Evolutionary conservation across 2,329 filamentous ascomycete genomes (phyloP), one percentile per base, ranked within the genome.

Genomic region (Phyllosticta paracitricarpa): DNA sequence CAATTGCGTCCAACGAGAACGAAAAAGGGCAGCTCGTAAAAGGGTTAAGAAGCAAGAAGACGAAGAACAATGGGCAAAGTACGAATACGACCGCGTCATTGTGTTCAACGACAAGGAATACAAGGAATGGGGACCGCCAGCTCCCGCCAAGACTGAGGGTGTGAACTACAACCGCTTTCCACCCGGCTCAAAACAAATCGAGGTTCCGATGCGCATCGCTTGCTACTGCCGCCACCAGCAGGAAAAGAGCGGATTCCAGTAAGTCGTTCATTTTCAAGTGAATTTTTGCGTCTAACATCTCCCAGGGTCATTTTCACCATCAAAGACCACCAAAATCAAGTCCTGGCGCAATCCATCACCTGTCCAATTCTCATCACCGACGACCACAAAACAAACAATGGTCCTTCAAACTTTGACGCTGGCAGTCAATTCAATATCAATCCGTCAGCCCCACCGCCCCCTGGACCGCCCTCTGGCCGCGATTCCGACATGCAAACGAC

Each of bases 301-400:
- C 65, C 55, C 64, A 79, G 78, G 68, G 90, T 96, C 66, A 95
- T 96, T 64, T 94, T 96, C 74, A 96, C 91, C 0, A 80, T 97
- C 68, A 95, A 92, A 71, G 89, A 96, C 73, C 84, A 84, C 70
- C 77, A 84, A 65, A 88, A 86, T 67, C 85, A 85, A 52, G 78
- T 95, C 40, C 77, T 96, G 57, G 89, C 90, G 10, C 92, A 97
- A 74, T 84, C 85, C 57, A 88, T 96, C 67, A 94, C 91, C 1
- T 86, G 88, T 61, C 89, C 91, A 0, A 95, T 96, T 65, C 91
- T 96, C 83, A 96, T 96, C 65, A 96, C 92, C 0, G 92, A 97
- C 72, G 92, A 97, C 69, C 92, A 97, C 77, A 97, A 97, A 76
- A 96, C 91, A 7, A 88, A 90, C 67, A 73, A 55, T 40, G 60